These are phyloP conservation scores for Aspergillus fijiensis DNA, from an alignment of 2,329 filamentous ascomycete genomes.

Conservation along the genomic window DNA sequence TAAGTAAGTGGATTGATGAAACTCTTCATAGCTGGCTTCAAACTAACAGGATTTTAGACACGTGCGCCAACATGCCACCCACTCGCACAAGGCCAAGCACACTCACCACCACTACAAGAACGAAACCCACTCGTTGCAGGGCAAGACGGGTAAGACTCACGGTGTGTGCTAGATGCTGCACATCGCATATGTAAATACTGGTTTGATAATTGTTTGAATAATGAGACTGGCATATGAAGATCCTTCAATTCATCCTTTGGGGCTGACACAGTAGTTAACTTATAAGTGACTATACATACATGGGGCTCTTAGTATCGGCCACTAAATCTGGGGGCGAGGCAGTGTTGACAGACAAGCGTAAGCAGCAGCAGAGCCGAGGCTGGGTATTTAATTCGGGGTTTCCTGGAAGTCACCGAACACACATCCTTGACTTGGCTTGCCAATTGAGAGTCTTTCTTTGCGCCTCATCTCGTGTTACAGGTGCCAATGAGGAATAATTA, in stretches of 20 bases:
- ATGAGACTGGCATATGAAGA: neutral
- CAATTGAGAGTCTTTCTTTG: neutral
- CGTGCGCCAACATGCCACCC: conserved; percentile 57
- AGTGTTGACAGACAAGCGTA: neutral
- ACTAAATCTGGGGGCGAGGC: neutral
- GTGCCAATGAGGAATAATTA: neutral
- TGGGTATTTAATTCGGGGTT: neutral
- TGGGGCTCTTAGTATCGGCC: conserved; percentile 4
- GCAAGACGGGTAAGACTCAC: conserved; percentile 88
- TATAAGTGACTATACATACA: neutral
- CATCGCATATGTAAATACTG: neutral
- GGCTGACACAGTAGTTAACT: neutral
- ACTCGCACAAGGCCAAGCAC: conserved; percentile 55
- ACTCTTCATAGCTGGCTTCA: neutral
- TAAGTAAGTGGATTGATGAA: conserved; percentile 48
- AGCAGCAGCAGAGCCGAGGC: neutral
- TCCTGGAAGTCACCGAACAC: neutral
- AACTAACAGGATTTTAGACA: conserved; percentile 31
- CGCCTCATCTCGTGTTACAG: neutral
- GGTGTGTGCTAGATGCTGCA: conserved; percentile 64
- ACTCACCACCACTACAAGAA: conserved; percentile 58
- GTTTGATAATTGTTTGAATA: neutral
- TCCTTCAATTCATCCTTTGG: neutral
- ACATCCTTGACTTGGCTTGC: neutral
- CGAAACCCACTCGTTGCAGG: conserved; percentile 84